Conservation (phyloP, 805 yeast genomes). For the Nakazawaea wickerhamii region DNA sequence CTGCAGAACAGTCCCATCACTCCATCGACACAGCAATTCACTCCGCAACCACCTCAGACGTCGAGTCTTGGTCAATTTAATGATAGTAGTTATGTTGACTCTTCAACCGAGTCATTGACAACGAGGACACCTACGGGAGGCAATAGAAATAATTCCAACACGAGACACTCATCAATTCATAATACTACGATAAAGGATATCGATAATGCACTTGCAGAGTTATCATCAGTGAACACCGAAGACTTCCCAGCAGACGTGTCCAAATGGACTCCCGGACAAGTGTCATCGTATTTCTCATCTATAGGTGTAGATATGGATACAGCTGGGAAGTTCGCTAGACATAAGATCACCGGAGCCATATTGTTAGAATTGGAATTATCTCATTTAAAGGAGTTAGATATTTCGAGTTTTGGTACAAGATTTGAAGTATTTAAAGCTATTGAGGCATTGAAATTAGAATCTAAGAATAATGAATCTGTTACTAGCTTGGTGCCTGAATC, state of each 20-base stretch:
- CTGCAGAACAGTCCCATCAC: constrained; percentile 13
- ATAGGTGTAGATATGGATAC: constrained; percentile 69
- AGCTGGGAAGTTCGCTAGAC: constrained; percentile 78
- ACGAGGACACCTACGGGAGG: background rate
- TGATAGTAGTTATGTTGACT: background rate
- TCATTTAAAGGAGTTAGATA: constrained; percentile 86
- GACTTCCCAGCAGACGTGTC: constrained; percentile 31
- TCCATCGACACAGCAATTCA: constrained; percentile 16
- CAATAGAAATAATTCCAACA: constrained; percentile 6
- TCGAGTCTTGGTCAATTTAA: background rate
- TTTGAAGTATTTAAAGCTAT: constrained; percentile 89
- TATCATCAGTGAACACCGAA: constrained; percentile 19
- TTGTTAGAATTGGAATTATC: constrained; percentile 79
- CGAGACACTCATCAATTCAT: constrained; percentile 36
- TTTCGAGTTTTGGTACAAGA: constrained; percentile 89
- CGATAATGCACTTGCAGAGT: constrained; percentile 65
- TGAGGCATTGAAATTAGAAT: constrained; percentile 48
- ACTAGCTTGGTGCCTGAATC: background rate
- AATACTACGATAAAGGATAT: constrained; percentile 59
- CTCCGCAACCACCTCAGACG: background rate
- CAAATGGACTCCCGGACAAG: constrained; percentile 84
- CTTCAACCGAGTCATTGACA: constrained; percentile 4
- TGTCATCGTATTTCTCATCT: constrained; percentile 65
- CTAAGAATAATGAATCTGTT: constrained; percentile 13
- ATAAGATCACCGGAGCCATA: constrained; percentile 85